A percentile compares a stretch with the other conserved stretches of the same genome.
These are phyloP conservation scores for Botrytis galanthina DNA, from an alignment of 2,329 filamentous ascomycete species.

Conservation along the genomic window DNA sequence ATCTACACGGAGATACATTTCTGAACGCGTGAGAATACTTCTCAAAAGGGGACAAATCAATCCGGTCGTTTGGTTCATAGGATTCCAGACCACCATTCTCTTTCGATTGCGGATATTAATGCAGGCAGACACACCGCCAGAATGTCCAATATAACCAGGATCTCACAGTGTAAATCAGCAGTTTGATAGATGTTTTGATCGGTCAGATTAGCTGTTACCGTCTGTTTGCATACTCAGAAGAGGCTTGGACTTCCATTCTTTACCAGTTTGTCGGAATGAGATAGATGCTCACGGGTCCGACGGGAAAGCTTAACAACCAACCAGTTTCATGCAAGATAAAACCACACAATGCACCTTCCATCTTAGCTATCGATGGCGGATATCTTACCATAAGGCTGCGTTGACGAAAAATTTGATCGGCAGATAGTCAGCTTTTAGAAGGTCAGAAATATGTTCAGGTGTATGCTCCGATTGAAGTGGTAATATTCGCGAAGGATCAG, in stretches of 20 bases:
- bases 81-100: conserved; percentile 15
- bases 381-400: conserved; percentile 17
- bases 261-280: conserved; percentile 15
- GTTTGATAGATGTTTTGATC: not conserved
- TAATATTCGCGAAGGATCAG: conserved; percentile 1
- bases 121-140: conserved; percentile 13
- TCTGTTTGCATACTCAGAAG: conserved; percentile 7
- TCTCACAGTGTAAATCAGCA: not conserved
- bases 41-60: not conserved
- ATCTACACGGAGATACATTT: not conserved
- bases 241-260: not conserved
- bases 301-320: conserved; percentile 10
- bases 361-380: conserved; percentile 1
- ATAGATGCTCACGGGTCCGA: not conserved
- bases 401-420: conserved; percentile 10
- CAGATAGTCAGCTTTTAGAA: not conserved
- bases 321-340: conserved; percentile 5
- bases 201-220: not conserved
- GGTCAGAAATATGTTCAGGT: not conserved
- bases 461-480: not conserved
- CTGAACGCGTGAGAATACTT: not conserved
- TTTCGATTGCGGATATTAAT: conserved; percentile 4
- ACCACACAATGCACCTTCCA: not conserved
- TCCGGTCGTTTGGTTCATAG: conserved; percentile 1
- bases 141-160: not conserved